Evolutionary conservation across 352 stramenopile species (phyloP).

Genomic region (Phytophthora ohioensis): DNA sequence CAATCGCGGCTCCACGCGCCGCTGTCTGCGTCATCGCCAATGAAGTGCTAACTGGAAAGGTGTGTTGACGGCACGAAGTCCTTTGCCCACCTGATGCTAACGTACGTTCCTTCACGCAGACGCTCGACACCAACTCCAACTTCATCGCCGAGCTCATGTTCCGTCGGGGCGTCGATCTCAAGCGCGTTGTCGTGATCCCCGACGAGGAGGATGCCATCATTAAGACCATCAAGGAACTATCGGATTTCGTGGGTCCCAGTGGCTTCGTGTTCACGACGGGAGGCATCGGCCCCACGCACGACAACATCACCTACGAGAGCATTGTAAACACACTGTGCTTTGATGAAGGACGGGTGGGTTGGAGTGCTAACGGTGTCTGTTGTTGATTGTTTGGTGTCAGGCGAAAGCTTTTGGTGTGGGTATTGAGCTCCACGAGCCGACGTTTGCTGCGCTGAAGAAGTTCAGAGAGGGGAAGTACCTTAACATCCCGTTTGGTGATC

Average conservation of each 20-base stretch:
- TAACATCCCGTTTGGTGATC: conserved; percentile 63
- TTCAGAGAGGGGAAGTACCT: conserved; percentile 62
- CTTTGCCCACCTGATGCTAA: not conserved
- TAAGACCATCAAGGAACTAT: conserved; percentile 77
- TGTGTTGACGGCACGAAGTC: conserved; percentile 40
- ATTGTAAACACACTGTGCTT: conserved; percentile 18
- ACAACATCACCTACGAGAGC: conserved; percentile 90
- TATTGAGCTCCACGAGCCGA: conserved; percentile 74
- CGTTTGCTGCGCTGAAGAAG: conserved; percentile 57
- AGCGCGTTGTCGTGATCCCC: conserved; percentile 79
- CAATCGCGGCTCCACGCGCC: conserved; percentile 46
- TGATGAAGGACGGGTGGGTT: conserved; percentile 36
- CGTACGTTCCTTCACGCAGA: conserved; percentile 44
- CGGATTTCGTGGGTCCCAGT: conserved; percentile 67
- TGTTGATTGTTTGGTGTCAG: conserved; percentile 26
- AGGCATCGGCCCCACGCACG: conserved; percentile 85
- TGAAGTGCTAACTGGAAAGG: conserved; percentile 89
- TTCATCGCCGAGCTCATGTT: conserved; percentile 88
- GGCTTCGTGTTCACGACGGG: conserved; percentile 88
- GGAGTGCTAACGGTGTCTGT: not conserved
- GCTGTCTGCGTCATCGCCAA: conserved; percentile 86
- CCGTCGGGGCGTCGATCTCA: conserved; percentile 75
- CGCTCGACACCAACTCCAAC: conserved; percentile 87
- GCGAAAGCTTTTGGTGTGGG: conserved; percentile 69
- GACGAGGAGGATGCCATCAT: conserved; percentile 83